Base-by-base conservation (phyloP, 345 rosid genomes). In the Sapria himalayana region DNA sequence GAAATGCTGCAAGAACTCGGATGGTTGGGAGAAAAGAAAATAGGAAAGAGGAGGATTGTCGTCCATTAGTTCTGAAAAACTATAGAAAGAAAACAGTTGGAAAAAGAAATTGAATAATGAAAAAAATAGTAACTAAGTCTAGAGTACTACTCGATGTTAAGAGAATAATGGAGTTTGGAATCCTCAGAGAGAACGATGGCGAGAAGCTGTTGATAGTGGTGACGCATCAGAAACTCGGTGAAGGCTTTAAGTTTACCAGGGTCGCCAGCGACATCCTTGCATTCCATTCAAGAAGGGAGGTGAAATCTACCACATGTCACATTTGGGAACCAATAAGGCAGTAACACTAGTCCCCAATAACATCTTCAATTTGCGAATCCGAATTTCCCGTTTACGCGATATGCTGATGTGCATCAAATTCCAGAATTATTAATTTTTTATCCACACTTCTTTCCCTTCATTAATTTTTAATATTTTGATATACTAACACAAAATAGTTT, bases 151-250 rank as follows among this genome's bases (percentile, higher is more conserved):
- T 77, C 78, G 57, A 77, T 25, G 52, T 33, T 46, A 62, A 85
- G 72, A 64, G 92, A 72, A 49, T 70, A 89, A 49, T 82, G 93
- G 46, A 78, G 74, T 39, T 82, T 74, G 29, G 92, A 69, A 49
- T 76, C 85, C n/a, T 78, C 31, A 46, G 78, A 56, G 45, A 74
- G 72, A 37, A 70, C 52, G 50, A 82, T 69, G 45, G 70, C 57
- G 25, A 65, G 76, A 37, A 89, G 85, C 58, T 72, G 82, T 24
- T 65, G 60, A 39, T 89, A 56, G 51, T 66, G 54, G 54, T 56
- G 45, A 11, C 55, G 53, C 1, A 81, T 58, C 19, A 86, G 71
- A 56, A 70, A 89, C 51, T 66, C 71, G 9, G 81, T 70, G 48
- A 77, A 25, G 1, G 70, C 20, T 48, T 72, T 67, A 50, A 61